Percentiles rank a stretch among this genome's conserved stretches.
Conservation (phyloP, 139 green algal species). For the Chlorella ohadii region DNA sequence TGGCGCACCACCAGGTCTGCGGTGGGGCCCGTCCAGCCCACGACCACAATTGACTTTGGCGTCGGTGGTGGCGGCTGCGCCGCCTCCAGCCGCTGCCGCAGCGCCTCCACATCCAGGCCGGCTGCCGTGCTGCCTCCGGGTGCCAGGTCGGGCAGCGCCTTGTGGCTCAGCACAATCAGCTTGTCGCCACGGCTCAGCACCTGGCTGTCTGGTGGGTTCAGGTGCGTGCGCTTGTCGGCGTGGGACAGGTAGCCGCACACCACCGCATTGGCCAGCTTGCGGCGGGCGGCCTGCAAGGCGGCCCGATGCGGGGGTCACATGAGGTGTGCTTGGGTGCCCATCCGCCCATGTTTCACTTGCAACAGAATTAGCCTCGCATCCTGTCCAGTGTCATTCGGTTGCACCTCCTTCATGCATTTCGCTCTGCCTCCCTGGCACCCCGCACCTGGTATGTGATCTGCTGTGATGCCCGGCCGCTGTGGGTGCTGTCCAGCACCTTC, state of each 20-base stretch:
- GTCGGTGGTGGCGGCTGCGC: neutral
- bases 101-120: constrained; percentile 19
- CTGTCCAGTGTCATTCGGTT: too few relatives aligned
- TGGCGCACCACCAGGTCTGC: constrained; percentile 21
- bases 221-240: constrained; percentile 8
- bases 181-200: constrained; percentile 30
- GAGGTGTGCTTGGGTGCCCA: too few relatives aligned
- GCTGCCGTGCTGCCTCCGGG: neutral
- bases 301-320: too few relatives aligned
- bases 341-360: too few relatives aligned
- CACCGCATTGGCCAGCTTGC: neutral
- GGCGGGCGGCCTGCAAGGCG: neutral
- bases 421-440: too few relatives aligned
- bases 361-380: neutral
- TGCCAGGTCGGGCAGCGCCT: neutral
- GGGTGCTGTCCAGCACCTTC: neutral
- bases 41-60: constrained; percentile 46
- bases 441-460: constrained; percentile 14
- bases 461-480: neutral
- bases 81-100: constrained; percentile 24
- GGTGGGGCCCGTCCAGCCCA: constrained; percentile 38
- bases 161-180: constrained; percentile 44
- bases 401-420: neutral
- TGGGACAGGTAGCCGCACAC: constrained; percentile 39
- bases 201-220: constrained; percentile 40